Conservation (phyloP, 2,329 filamentous ascomycete species). For the Bisporella sp. region DNA sequence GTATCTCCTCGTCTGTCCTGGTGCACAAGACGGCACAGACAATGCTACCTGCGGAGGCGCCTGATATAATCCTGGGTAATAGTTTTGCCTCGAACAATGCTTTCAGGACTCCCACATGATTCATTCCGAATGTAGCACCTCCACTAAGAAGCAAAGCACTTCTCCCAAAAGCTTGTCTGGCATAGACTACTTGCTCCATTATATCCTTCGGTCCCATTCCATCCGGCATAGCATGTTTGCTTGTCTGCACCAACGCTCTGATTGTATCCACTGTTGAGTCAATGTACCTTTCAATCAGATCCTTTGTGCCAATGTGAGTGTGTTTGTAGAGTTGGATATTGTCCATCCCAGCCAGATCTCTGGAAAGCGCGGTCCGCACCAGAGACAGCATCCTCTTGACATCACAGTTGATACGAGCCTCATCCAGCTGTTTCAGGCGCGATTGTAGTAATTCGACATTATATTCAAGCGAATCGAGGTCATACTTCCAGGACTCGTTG, state of each 20-base stretch:
- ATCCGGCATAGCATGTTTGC: conserved; percentile 39
- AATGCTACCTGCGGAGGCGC: conserved; percentile 63
- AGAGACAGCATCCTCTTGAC: conserved; percentile 72
- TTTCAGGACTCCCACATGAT: conserved; percentile 64
- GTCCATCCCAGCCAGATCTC: conserved; percentile 81
- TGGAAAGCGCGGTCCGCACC: conserved; percentile 71
- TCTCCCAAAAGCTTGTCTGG: conserved; percentile 58
- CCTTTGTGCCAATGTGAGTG: conserved; percentile 79
- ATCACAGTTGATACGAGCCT: conserved; percentile 65
- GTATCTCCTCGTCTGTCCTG: conserved; percentile 56
- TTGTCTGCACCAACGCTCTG: conserved; percentile 58
- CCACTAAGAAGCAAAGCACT: conserved; percentile 61
- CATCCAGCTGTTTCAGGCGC: conserved; percentile 66
- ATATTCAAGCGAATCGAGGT: conserved; percentile 43
- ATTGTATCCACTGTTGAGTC: conserved; percentile 72
- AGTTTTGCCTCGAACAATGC: conserved; percentile 56
- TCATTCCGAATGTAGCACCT: conserved; percentile 66
- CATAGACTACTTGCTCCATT: conserved; percentile 51
- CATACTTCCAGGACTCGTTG: conserved; percentile 74
- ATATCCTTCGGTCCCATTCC: conserved; percentile 47
- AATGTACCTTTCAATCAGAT: conserved; percentile 80
- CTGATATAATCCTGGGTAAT: conserved; percentile 61
- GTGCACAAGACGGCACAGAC: conserved; percentile 59
- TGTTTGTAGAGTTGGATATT: conserved; percentile 76
- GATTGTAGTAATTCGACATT: conserved; percentile 61